phyloP scores from a whole-genome alignment of 2,329 filamentous ascomycete species.

The Fusarium staphyleae region DNA sequence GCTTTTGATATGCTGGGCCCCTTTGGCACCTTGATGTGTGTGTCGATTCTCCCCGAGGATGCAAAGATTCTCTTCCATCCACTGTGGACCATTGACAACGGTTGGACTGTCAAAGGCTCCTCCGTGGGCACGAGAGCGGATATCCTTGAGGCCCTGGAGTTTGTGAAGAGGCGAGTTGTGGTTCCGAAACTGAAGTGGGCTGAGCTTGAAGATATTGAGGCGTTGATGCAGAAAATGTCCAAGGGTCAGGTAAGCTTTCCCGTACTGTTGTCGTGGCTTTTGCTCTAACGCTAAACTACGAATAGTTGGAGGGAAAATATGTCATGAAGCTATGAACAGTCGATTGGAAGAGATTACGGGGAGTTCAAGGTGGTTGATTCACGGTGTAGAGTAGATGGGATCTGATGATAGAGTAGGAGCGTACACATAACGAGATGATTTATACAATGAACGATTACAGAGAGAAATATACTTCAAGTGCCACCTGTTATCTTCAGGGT shows the following conservation, averaged over 20 bases:
- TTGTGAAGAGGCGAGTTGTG: constrained; percentile 41
- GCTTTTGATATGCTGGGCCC: constrained; percentile 40
- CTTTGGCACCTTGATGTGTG: constrained; percentile 51
- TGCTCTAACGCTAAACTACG: background rate
- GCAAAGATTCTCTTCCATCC: constrained; percentile 45
- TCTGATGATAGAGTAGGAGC: too few species aligned
- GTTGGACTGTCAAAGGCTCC: constrained; percentile 47
- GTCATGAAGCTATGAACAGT: constrained; percentile 23
- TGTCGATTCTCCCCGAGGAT: constrained; percentile 45
- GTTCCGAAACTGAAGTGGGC: constrained; percentile 26
- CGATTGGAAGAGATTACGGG: too few species aligned
- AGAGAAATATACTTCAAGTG: too few species aligned
- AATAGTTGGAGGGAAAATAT: constrained; percentile 32
- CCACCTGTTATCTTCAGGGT: too few species aligned
- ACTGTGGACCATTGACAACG: constrained; percentile 45
- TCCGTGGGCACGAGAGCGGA: constrained; percentile 49
- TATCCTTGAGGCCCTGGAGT: constrained; percentile 51
- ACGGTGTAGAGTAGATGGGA: too few species aligned
- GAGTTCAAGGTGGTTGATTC: too few species aligned
- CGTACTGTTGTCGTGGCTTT: too few species aligned
- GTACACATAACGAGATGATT: too few species aligned
- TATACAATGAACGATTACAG: too few species aligned
- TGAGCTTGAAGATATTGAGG: constrained; percentile 20
- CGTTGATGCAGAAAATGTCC: constrained; percentile 24
- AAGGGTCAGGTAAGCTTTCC: constrained; percentile 21